phyloP scores from a whole-genome alignment of 768 basidiomycete species.

The Tylopilus subfusipes region DNA sequence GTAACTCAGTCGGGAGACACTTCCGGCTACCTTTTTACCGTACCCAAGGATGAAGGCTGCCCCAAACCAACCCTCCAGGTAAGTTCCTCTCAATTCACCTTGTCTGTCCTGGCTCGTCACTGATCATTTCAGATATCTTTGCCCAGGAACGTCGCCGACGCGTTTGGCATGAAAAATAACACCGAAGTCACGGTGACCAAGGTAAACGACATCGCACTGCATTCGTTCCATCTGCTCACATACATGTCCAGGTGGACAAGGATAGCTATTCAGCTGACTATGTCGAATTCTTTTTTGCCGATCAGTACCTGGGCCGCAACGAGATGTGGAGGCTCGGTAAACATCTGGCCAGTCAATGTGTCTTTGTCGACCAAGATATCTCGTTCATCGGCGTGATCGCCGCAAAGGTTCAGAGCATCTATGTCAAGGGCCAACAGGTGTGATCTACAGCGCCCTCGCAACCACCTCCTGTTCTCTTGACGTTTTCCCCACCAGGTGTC shows the following conservation, averaged over 20 bases:
- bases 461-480: neutral
- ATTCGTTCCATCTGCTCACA: constrained; percentile 13
- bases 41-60: constrained; percentile 59
- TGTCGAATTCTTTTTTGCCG: constrained; percentile 89
- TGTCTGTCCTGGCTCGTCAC: neutral
- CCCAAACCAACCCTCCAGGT: constrained; percentile 67
- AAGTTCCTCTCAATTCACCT: neutral
- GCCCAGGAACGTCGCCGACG: constrained; percentile 67
- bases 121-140: constrained; percentile 59
- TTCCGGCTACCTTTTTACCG: constrained; percentile 59
- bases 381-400: constrained; percentile 78
- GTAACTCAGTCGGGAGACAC: constrained; percentile 45
- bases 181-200: constrained; percentile 70
- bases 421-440: constrained; percentile 65
- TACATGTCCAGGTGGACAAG: constrained; percentile 58
- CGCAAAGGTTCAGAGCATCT: constrained; percentile 80
- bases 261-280: constrained; percentile 62
- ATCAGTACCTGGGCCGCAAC: constrained; percentile 92
- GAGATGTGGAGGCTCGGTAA: constrained; percentile 97
- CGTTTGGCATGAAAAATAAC: constrained; percentile 68
- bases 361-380: constrained; percentile 82
- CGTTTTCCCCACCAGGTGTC: constrained; percentile 51
- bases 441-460: constrained; percentile 5
- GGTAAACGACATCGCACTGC: constrained; percentile 32
- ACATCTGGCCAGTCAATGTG: constrained; percentile 72